Evolutionary conservation across 176 grass and related monocot species (phyloP), one percentile per base, ranked within the genome.

Genomic region (Paspalum vaginatum): DNA sequence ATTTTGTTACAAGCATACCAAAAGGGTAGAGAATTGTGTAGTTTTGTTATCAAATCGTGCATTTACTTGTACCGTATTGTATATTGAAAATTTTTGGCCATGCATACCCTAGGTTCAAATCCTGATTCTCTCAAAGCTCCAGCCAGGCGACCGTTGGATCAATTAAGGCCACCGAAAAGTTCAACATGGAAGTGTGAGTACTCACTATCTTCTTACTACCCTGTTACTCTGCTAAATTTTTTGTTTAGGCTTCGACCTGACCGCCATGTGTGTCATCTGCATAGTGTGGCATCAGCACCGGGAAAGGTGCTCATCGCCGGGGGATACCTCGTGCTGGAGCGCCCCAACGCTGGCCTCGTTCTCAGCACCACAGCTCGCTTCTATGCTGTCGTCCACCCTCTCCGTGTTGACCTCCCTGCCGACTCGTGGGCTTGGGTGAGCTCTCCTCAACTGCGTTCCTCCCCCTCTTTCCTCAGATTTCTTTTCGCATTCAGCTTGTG

Each of bases 261-360:
- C 15, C 22, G 40, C 20, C 16, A 21, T 26, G n/a, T 9, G 69
- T 51, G 61, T 38, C 41, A 44, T 78, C 37, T 54, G 16, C 81
- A 16, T 81, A 98, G 88, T 83, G 90, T 98, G 75, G 90, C 90
- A 70, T 98, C 96, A 80, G 90, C 92, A 70, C 92, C 92, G 47
- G 92, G 96, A 44, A 95, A 95, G 86, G 96, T 95, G 56, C 83
- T 95, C 79, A 87, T 98, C 67, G 86, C 90, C 16, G 88, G 96
- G 11, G 96, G 96, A 6, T 98, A 95, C 83, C 90, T 98, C 51
- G 86, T 98, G 61, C 85, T 98, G 74, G 90, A 98, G 75, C 89
- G 90, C 74, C 88, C 96, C 50, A 98, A 98, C 81, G 86, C 88
- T 0, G 90, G 96, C 38, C 89, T 98, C 40, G 92, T 98, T 72